Percentiles rank a stretch among this genome's conserved stretches.
Conservation (phyloP, 257 asterid species). For the Echium plantagineum region DNA sequence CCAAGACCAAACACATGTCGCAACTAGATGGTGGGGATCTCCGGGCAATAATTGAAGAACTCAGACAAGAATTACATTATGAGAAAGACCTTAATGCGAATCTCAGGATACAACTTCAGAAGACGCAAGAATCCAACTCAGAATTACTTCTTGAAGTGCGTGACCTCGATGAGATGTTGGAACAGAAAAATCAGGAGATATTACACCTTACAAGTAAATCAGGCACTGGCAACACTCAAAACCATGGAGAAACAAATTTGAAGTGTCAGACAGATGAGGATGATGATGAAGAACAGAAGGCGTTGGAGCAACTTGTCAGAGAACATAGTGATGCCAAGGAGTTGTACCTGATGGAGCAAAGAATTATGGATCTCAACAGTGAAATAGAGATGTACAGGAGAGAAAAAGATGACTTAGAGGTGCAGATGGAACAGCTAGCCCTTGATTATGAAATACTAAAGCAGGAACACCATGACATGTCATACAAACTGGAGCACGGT, state of each 20-base stretch:
- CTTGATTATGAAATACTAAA: conserved; percentile 88
- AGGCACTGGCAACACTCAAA: conserved; percentile 14
- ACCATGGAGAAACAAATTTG: conserved; percentile 14
- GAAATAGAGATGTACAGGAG: conserved; percentile 65
- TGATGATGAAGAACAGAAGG: conserved; percentile 70
- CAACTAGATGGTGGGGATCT: conserved; percentile 44
- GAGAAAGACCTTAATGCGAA: conserved; percentile 61
- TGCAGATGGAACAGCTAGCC: conserved; percentile 96
- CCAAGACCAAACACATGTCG: conserved; percentile 26
- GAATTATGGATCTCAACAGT: conserved; percentile 54
- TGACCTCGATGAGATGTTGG: conserved; percentile 86
- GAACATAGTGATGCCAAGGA: conserved; percentile 65
- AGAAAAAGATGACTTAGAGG: conserved; percentile 74
- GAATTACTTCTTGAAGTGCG: conserved; percentile 82
- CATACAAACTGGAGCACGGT: conserved; percentile 70
- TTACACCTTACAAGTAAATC: conserved; percentile 22
- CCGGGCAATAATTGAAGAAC: conserved; percentile 49
- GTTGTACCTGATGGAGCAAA: conserved; percentile 56
- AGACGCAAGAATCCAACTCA: conserved; percentile 79
- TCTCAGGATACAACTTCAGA: conserved; percentile 70
- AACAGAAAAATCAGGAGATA: conserved; percentile 49
- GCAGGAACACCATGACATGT: conserved; percentile 84
- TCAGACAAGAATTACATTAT: conserved; percentile 71
- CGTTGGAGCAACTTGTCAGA: conserved; percentile 64
- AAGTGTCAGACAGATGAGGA: conserved; percentile 18